These are phyloP conservation scores for Mucor saturninus DNA, from an alignment of 371 early-diverging fungal genomes.

Conservation along the genomic window DNA sequence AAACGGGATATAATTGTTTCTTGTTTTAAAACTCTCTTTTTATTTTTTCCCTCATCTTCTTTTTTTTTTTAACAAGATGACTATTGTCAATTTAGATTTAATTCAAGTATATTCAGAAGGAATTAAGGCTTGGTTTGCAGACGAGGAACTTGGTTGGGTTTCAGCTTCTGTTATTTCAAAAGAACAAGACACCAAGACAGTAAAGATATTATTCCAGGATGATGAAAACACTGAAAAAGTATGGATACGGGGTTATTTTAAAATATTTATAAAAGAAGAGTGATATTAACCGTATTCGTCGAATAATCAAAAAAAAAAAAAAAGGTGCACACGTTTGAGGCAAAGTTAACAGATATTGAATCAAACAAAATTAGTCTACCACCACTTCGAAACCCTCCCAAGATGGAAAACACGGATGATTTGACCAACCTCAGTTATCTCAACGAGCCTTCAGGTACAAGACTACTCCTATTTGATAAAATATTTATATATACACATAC, in stretches of 20 bases:
- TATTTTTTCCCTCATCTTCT: background rate
- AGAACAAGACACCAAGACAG: slow-evolving; percentile 53
- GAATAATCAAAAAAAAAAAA: background rate
- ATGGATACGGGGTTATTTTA: background rate
- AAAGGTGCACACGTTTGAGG: slow-evolving; percentile 67
- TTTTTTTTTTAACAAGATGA: slow-evolving; percentile 10
- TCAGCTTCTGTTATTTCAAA: slow-evolving; percentile 69
- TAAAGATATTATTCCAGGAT: slow-evolving; percentile 68
- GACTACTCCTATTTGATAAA: background rate
- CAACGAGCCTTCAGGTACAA: slow-evolving; percentile 86
- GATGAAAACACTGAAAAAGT: slow-evolving; percentile 61
- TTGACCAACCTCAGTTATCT: slow-evolving; percentile 90
- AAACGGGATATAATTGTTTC: background rate
- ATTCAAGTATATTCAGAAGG: slow-evolving; percentile 68
- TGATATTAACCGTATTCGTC: background rate
- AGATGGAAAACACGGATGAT: slow-evolving; percentile 89
- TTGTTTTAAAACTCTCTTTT: background rate
- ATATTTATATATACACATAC: background rate
- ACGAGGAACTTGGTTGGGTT: slow-evolving; percentile 87
- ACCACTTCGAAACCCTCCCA: slow-evolving; percentile 89
- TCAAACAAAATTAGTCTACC: slow-evolving; percentile 73
- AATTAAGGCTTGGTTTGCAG: slow-evolving; percentile 88
- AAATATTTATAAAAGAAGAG: background rate
- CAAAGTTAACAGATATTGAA: slow-evolving; percentile 71
- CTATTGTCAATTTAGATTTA: slow-evolving; percentile 21